phyloP scores from a whole-genome alignment of 257 asterid genomes.

The Anisodus acutangulus region DNA sequence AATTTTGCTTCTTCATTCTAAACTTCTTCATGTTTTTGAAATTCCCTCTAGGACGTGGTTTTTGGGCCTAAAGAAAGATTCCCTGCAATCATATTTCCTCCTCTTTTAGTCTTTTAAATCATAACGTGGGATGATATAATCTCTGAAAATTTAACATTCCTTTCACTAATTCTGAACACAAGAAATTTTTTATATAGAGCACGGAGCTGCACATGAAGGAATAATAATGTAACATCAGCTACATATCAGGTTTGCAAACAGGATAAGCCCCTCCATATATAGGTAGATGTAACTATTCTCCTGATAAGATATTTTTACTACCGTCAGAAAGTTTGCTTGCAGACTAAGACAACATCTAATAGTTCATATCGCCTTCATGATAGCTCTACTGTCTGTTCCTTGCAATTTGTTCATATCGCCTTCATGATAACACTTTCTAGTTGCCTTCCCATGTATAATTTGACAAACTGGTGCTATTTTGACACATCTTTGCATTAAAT shows the following conservation, averaged over 20 bases:
- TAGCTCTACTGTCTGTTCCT: neutral
- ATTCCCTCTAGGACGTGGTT: neutral
- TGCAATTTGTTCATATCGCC: neutral
- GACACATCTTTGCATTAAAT: no score
- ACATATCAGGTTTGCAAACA: neutral
- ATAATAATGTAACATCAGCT: neutral
- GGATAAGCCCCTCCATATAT: neutral
- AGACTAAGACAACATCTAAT: neutral
- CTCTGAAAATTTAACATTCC: neutral
- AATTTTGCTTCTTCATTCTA: neutral
- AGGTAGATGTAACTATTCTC: neutral
- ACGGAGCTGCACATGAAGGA: neutral
- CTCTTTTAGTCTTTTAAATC: neutral
- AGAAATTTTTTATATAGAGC: neutral
- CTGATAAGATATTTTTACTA: neutral
- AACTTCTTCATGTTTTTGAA: neutral
- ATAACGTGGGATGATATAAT: neutral
- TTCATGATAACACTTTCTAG: slow-evolving; percentile 14
- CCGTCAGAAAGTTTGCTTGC: neutral
- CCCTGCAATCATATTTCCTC: neutral
- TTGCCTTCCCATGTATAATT: slow-evolving; percentile 7
- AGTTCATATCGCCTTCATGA: neutral
- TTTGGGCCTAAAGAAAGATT: slow-evolving; percentile 16
- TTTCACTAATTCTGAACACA: neutral
- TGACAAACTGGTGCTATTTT: neutral